Conservation (phyloP, 345 rosid genomes). For the Corymbia maculata region DNA sequence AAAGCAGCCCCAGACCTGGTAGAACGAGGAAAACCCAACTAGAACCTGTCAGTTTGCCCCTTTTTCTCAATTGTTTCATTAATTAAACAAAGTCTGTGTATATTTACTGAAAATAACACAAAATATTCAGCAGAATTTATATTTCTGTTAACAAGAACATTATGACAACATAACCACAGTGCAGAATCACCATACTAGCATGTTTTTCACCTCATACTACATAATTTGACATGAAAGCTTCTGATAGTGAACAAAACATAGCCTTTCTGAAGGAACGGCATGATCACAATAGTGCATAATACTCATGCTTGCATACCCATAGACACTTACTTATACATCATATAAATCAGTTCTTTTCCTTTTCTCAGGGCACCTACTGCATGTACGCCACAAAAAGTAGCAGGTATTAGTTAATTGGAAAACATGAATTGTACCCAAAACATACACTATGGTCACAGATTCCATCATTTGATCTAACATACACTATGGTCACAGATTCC, state of each 20-base stretch:
- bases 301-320: not conserved
- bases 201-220: not conserved
- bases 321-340: not conserved
- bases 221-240: not conserved
- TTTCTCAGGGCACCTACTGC: not conserved
- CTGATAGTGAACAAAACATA: not conserved
- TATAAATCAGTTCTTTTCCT: not conserved
- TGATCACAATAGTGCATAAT: not conserved
- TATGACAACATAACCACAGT: not conserved
- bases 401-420: not conserved
- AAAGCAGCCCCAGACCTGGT: not conserved
- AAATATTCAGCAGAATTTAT: not conserved
- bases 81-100: not conserved
- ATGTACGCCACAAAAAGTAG: not conserved
- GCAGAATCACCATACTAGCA: not conserved
- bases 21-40: not conserved
- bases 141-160: not conserved
- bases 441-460: not conserved
- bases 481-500: not conserved
- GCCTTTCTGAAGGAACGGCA: not conserved
- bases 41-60: not conserved
- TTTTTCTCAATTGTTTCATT: not conserved
- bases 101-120: not conserved
- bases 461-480: not conserved
- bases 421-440: not conserved